These are phyloP conservation scores for Akanthomyces muscarius DNA, from an alignment of 2,329 filamentous ascomycete genomes.

Conservation along the genomic window DNA sequence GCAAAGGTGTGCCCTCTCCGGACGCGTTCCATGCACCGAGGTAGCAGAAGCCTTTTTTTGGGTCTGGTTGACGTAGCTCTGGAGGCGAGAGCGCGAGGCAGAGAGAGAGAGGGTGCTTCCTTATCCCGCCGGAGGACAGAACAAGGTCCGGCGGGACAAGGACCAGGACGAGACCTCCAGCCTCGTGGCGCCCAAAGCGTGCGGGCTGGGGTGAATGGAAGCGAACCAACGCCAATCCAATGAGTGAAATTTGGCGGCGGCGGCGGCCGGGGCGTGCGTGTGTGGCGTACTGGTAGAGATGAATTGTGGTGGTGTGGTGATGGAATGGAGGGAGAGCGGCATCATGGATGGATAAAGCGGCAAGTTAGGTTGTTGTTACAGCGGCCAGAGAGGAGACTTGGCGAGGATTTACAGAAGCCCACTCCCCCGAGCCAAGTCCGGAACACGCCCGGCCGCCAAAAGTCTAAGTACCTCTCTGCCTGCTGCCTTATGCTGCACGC, in stretches of 20 bases:
- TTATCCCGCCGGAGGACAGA: conserved; percentile 2
- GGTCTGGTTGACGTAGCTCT: conserved; percentile 1
- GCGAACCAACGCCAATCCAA: neutral
- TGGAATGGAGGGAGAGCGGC: neutral
- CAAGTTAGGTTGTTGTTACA: no score
- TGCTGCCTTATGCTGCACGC: neutral
- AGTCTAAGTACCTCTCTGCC: no score
- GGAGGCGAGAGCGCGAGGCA: neutral
- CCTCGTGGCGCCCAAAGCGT: no score
- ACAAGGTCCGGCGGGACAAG: conserved; percentile 3
- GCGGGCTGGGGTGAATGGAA: neutral
- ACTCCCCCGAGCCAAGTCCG: conserved; percentile 7
- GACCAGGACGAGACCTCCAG: neutral
- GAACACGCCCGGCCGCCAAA: neutral
- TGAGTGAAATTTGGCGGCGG: neutral
- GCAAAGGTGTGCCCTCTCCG: neutral
- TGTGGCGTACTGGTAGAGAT: neutral
- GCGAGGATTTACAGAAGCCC: neutral
- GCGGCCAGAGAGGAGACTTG: neutral
- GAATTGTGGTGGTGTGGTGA: neutral
- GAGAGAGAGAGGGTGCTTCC: neutral
- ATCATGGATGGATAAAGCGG: neutral
- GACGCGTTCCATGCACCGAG: neutral
- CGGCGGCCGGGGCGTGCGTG: neutral
- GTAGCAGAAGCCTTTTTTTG: no score